Evolutionary conservation across 140 eudicot genomes (phyloP).

Genomic region (Stevia rebaudiana): DNA sequence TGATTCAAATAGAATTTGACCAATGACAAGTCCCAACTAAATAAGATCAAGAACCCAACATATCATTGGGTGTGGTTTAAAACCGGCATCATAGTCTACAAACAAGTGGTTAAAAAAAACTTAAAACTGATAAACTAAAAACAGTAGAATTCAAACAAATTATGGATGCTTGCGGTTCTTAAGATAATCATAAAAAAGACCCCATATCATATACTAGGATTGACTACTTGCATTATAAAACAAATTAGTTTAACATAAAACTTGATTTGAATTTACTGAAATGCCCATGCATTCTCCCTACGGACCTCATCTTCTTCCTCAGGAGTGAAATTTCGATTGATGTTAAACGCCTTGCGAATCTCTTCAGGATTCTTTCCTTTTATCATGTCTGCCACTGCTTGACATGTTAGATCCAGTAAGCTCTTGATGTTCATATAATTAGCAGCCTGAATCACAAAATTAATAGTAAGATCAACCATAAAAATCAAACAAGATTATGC

Average conservation of each 20-base stretch:
- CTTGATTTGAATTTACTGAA: constrained; percentile 20
- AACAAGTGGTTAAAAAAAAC: not conserved
- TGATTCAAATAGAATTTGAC: too few relatives aligned
- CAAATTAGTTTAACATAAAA: not conserved
- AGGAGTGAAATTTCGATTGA: constrained; percentile 41
- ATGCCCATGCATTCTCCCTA: constrained; percentile 52
- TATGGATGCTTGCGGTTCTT: constrained; percentile 2
- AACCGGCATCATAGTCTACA: not conserved
- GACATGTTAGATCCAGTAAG: constrained; percentile 41
- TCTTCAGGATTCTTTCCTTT: constrained; percentile 49
- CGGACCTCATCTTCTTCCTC: constrained; percentile 52
- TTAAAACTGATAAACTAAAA: not conserved
- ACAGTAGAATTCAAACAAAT: constrained; percentile 9
- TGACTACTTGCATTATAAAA: constrained; percentile 6
- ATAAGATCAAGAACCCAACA: too few relatives aligned
- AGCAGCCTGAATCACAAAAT: constrained; percentile 32
- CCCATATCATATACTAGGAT: constrained; percentile 16
- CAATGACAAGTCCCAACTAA: too few relatives aligned
- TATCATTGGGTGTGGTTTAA: too few relatives aligned
- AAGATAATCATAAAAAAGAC: constrained; percentile 4
- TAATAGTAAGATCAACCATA: not conserved
- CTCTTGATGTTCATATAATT: constrained; percentile 43
- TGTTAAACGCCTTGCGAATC: constrained; percentile 41
- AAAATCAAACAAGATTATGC: not conserved
- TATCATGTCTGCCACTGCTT: constrained; percentile 50